Percentiles rank a stretch among this genome's conserved stretches.
Evolutionary conservation across 2,329 filamentous ascomycete species (phyloP).

Genomic region (Phyllachora maydis): DNA sequence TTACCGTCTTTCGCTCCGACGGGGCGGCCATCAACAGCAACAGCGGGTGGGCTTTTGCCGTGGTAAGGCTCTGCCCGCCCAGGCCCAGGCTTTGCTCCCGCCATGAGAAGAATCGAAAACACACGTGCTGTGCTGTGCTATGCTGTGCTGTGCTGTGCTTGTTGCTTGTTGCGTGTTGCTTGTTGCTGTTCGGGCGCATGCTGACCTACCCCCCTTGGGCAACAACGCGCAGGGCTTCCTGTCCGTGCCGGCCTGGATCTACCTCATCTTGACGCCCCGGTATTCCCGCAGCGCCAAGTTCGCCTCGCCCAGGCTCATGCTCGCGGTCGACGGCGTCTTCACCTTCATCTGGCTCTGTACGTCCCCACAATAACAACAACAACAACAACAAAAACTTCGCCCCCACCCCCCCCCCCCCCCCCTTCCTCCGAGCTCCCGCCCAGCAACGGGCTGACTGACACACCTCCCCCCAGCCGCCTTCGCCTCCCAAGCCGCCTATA

Average conservation of each 20-base stretch:
- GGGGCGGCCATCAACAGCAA: slow-evolving; percentile 29
- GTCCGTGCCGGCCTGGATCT: slow-evolving; percentile 41
- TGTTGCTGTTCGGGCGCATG: not conserved
- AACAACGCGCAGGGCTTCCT: slow-evolving; percentile 34
- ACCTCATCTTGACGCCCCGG: slow-evolving; percentile 41
- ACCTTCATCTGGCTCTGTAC: slow-evolving; percentile 42
- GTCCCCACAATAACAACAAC: no score
- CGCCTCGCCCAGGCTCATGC: slow-evolving; percentile 40
- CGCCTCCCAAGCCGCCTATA: slow-evolving; percentile 43
- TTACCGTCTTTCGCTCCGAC: slow-evolving; percentile 31
- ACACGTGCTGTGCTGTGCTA: no score
- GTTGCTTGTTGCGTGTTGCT: not conserved
- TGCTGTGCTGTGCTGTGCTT: no score
- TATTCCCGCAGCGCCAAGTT: slow-evolving; percentile 39
- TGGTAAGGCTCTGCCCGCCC: slow-evolving; percentile 27
- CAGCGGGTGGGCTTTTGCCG: slow-evolving; percentile 41
- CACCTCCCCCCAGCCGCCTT: no score
- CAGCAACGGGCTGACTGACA: no score
- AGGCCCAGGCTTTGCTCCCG: no score
- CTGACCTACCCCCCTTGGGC: not conserved
- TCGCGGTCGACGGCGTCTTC: slow-evolving; percentile 34
- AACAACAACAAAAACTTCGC: no score
- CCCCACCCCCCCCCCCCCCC: no score
- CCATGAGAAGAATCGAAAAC: not conserved
- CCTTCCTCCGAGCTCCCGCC: no score